Conservation (phyloP, 2,329 filamentous ascomycete species). For the Penicillium brasilianum region DNA sequence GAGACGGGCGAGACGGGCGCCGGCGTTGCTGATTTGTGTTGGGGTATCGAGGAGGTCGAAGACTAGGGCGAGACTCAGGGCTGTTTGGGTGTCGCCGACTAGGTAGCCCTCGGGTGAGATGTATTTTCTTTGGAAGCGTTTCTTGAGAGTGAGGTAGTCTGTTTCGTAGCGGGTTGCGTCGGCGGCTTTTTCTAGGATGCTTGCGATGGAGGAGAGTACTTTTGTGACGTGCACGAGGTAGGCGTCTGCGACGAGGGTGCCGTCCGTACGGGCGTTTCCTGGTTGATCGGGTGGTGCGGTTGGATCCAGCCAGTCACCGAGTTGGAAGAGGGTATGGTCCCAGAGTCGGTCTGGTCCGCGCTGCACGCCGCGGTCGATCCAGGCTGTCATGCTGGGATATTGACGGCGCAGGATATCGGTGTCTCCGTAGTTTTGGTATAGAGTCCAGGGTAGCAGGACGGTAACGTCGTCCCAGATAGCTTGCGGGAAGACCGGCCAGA, state of each 20-base stretch:
- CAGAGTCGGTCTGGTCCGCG: conserved; percentile 43
- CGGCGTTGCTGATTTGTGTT: conserved; percentile 18
- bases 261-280: conserved; percentile 40
- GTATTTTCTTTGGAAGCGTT: conserved; percentile 39
- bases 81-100: conserved; percentile 42
- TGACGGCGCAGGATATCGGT: conserved; percentile 41
- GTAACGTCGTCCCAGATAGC: conserved; percentile 49
- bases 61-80: conserved; percentile 30
- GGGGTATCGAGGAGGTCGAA: conserved; percentile 32
- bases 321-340: conserved; percentile 42
- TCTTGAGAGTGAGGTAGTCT: conserved; percentile 24
- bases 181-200: conserved; percentile 27
- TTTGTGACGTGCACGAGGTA: conserved; percentile 45
- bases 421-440: conserved; percentile 45
- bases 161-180: conserved; percentile 30
- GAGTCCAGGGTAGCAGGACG: conserved; percentile 42
- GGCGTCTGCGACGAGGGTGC: conserved; percentile 45
- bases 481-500: conserved; percentile 26
- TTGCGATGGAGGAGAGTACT: conserved; percentile 37
- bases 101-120: conserved; percentile 37
- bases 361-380: conserved; percentile 42
- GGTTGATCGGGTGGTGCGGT: conserved; percentile 42
- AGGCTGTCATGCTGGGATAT: conserved; percentile 43
- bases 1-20: neutral
- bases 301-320: conserved; percentile 52